Percentiles rank a stretch among this genome's conserved stretches.
These are phyloP conservation scores for Fabrea salina DNA, from an alignment of 169 alveolate species.

Conservation along the genomic window DNA sequence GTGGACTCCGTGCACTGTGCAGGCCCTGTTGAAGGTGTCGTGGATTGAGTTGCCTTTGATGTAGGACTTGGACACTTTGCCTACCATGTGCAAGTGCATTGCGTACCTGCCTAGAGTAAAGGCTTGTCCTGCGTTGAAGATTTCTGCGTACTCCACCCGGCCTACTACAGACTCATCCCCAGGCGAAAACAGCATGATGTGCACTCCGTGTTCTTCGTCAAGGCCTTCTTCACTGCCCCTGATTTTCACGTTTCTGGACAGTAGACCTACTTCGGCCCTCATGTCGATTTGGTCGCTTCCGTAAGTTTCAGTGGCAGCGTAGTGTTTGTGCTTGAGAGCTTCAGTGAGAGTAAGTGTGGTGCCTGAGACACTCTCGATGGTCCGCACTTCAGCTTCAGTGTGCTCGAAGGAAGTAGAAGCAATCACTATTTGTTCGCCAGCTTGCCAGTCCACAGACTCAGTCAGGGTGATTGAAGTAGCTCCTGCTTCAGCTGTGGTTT, in stretches of 20 bases:
- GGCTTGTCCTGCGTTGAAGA: constrained; percentile 66
- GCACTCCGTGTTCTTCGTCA: constrained; percentile 54
- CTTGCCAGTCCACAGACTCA: constrained; percentile 65
- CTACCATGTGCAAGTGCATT: constrained; percentile 69
- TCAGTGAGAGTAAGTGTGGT: constrained; percentile 26
- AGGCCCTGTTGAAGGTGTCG: constrained; percentile 58
- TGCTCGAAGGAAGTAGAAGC: constrained; percentile 58
- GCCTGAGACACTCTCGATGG: constrained; percentile 32
- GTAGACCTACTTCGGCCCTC: constrained; percentile 73
- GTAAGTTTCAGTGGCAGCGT: constrained; percentile 49
- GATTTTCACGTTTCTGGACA: constrained; percentile 58
- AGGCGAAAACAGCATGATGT: constrained; percentile 55
- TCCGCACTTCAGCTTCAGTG: constrained; percentile 50
- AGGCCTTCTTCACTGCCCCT: constrained; percentile 57
- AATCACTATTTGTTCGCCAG: constrained; percentile 64
- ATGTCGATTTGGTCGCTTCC: constrained; percentile 41
- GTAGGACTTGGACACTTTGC: constrained; percentile 56
- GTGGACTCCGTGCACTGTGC: constrained; percentile 64
- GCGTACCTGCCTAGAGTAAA: constrained; percentile 70
- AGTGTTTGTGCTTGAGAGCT: constrained; percentile 45
- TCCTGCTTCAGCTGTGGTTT: constrained; percentile 45
- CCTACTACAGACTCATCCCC: constrained; percentile 58
- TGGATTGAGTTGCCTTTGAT: constrained; percentile 60
- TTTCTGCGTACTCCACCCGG: constrained; percentile 58
- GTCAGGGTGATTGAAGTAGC: constrained; percentile 26